Conservation (phyloP, 192 early-diverging fungal genomes). For the Cetraspora pellucida region DNA sequence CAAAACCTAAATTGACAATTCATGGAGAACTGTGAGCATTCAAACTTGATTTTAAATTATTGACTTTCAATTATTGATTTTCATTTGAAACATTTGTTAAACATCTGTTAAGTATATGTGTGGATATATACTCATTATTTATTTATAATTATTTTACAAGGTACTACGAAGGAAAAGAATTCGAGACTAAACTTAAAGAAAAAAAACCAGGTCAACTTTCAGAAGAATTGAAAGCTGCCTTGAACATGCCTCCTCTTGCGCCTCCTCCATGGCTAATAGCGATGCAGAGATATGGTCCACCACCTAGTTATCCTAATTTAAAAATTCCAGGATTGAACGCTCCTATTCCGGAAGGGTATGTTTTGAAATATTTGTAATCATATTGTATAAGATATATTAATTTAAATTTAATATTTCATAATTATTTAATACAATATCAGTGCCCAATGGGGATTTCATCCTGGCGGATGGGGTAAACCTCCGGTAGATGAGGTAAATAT, state of each 20-base stretch:
- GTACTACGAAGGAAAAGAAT: conserved; percentile 98
- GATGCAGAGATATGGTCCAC: conserved; percentile 97
- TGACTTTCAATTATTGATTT: no score
- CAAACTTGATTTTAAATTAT: not conserved
- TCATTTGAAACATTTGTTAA: no score
- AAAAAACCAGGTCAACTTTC: conserved; percentile 87
- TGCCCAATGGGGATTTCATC: conserved; percentile 99
- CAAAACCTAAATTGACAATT: conserved; percentile 71
- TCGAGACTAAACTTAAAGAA: conserved; percentile 83
- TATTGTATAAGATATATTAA: not conserved
- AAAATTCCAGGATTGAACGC: conserved; percentile 93
- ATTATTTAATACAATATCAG: conserved; percentile 33
- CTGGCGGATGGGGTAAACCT: conserved; percentile 90
- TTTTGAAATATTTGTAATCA: not conserved
- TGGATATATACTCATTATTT: no score
- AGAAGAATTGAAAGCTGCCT: conserved; percentile 82
- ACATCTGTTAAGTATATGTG: no score
- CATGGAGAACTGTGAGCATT: conserved; percentile 78
- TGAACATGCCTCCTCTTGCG: conserved; percentile 89
- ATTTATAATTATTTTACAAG: conserved; percentile 23
- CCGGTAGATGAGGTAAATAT: conserved; percentile 70
- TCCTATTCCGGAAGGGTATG: conserved; percentile 82
- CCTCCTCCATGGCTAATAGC: conserved; percentile 98
- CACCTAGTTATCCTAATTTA: conserved; percentile 90
- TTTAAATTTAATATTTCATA: no score